phyloP scores from a whole-genome alignment of 2,329 filamentous ascomycete genomes.

The Phaeophleospora eucalypticola region DNA sequence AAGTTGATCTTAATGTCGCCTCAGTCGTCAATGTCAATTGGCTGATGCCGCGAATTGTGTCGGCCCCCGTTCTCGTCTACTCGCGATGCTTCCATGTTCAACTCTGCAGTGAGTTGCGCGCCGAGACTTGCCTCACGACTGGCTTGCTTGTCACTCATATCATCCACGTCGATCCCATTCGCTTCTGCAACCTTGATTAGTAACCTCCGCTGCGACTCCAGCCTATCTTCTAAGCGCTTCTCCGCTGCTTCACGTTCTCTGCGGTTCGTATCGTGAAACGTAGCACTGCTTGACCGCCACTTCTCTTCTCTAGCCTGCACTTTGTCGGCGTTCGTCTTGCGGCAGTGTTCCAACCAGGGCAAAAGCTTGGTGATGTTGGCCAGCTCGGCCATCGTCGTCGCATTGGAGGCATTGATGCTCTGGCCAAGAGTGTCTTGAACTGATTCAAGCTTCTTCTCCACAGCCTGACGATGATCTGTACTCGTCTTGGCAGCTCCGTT shows the following conservation, averaged over 20 bases:
- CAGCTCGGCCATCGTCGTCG: slow-evolving; percentile 24
- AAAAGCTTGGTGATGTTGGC: slow-evolving; percentile 34
- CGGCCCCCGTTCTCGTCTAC: slow-evolving; percentile 5
- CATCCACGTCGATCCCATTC: slow-evolving; percentile 23
- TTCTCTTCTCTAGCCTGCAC: slow-evolving; percentile 37
- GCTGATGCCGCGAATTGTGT: not conserved
- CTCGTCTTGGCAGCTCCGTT: slow-evolving; percentile 15
- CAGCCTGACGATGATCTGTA: slow-evolving; percentile 10
- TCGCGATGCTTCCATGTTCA: slow-evolving; percentile 24
- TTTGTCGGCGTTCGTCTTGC: slow-evolving; percentile 33
- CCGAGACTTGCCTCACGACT: slow-evolving; percentile 23
- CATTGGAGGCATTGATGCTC: slow-evolving; percentile 25
- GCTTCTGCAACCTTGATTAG: slow-evolving; percentile 24
- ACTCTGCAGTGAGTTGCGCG: slow-evolving; percentile 26
- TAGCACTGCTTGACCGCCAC: slow-evolving; percentile 39
- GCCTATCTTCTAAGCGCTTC: slow-evolving; percentile 31
- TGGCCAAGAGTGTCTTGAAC: slow-evolving; percentile 27
- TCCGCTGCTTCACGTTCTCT: slow-evolving; percentile 36
- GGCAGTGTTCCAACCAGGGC: slow-evolving; percentile 38
- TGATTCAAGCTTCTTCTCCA: slow-evolving; percentile 19
- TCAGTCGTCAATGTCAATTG: slow-evolving; percentile 21
- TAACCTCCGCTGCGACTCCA: slow-evolving; percentile 30
- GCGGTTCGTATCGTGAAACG: slow-evolving; percentile 37
- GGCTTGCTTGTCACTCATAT: slow-evolving; percentile 12
- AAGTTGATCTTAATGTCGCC: not conserved